Base-by-base conservation (phyloP, 345 rosid genomes). In the Theobroma cacao region DNA sequence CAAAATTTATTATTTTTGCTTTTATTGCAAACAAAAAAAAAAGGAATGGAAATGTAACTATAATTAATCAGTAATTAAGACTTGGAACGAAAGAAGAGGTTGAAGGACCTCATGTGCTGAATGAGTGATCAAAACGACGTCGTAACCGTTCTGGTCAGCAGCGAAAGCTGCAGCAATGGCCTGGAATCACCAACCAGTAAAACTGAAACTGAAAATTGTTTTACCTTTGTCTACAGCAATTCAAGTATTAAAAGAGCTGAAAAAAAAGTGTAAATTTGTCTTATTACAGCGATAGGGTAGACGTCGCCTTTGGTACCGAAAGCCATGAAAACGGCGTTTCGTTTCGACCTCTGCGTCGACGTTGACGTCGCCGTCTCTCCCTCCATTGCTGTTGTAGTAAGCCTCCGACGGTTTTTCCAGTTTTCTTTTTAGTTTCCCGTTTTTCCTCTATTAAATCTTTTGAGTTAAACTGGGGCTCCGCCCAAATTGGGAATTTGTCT, bases 261-360 rank as follows among this genome's bases (percentile, higher is more conserved):
- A 34, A 48, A 26, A 28, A 38, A 56, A 41, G 8, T 62, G 41
- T 1, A 53, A 53, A 31, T 64, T 13, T 41, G 6, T 13, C 2
- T n/a, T 73, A 75, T 76, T 87, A 94, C 98, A 59, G 97, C 93
- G 33, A 91, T 82, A 43, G 98, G 97, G 78, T 87, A 86, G 17
- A 90, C 94, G 85, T 93, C 98, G 69, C 97, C 97, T 84, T 89
- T 84, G 74, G 97, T 93, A 20, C 98, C 97, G 20, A 94, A 94
- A 77, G 94, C 95, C 89, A 94, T 90, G 88, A 93, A 91, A 34
- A 88, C 82, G 47, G 95, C 98, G 22, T 87, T 76, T 11, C 89
- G 83, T 72, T 76, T 84, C 69, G 83, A 84, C 73, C 88, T 82
- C 87, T 60, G 75, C 38, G 70, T 43, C 69, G 83, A 84, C 73